These are phyloP conservation scores for Sporothrix pallida DNA, from an alignment of 2,329 filamentous ascomycete species.

Conservation along the genomic window DNA sequence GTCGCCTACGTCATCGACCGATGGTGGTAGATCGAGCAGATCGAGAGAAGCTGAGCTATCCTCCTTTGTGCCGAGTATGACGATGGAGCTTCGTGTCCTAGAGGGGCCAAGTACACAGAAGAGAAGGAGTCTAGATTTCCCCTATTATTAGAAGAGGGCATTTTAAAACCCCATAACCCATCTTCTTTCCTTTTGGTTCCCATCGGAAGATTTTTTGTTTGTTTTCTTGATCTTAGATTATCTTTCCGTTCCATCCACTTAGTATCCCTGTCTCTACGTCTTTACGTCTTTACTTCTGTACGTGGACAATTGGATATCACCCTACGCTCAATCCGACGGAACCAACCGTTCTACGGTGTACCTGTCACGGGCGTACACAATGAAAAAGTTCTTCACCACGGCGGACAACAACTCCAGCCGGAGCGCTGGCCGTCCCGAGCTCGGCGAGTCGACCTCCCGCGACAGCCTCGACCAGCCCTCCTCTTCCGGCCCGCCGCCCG, in stretches of 20 bases:
- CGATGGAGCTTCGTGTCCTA: neutral
- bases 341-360: neutral
- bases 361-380: neutral
- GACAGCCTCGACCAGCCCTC: conserved; percentile 29
- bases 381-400: conserved; percentile 19
- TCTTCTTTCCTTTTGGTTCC: neutral
- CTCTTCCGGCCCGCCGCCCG: neutral
- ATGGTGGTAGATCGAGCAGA: conserved; percentile 16
- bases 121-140: neutral
- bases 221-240: neutral
- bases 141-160: neutral
- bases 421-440: conserved; percentile 2
- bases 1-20: conserved; percentile 27
- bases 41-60: neutral
- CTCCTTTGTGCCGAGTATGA: conserved; percentile 4
- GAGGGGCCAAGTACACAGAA: neutral
- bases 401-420: conserved; percentile 23
- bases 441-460: conserved; percentile 19
- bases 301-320: neutral
- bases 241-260: neutral
- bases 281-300: neutral
- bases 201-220: neutral
- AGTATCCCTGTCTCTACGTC: neutral
- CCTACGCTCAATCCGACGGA: neutral
- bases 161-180: neutral